Conservation (phyloP, 345 rosid genomes). For the Hevea brasiliensis region DNA sequence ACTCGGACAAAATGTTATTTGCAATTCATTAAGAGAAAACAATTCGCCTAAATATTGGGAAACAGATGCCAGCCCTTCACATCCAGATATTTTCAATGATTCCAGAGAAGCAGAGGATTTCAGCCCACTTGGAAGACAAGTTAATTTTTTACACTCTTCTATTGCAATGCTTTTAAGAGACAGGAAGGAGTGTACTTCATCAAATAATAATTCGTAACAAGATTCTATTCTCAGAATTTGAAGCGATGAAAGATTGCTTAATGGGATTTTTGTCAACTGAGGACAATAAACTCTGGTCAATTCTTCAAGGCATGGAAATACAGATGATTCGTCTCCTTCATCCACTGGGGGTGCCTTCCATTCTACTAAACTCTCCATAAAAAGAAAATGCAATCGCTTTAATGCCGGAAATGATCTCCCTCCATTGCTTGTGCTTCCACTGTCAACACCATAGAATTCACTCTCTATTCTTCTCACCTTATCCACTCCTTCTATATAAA, state of each 20-base stretch:
- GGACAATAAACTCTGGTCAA: background rate
- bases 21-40: background rate
- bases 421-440: background rate
- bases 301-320: slow-evolving; percentile 21
- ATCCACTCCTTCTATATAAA: slow-evolving; percentile 3
- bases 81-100: background rate
- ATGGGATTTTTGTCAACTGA: slow-evolving; percentile 1
- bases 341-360: no score
- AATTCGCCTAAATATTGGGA: background rate
- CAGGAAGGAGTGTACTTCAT: no score
- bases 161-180: no score
- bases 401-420: slow-evolving; percentile 11
- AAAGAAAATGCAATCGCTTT: background rate
- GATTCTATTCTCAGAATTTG: background rate
- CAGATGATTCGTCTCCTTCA: background rate
- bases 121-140: no score
- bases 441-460: background rate
- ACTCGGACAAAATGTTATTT: background rate
- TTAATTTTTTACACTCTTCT: no score
- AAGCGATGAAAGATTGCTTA: background rate
- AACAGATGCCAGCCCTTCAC: background rate
- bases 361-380: background rate
- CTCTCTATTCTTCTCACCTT: background rate
- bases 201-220: no score
- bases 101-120: no score